Evolutionary conservation across 148 eudicot species (phyloP).

Genomic region (Mesembryanthemum crystallinum): DNA sequence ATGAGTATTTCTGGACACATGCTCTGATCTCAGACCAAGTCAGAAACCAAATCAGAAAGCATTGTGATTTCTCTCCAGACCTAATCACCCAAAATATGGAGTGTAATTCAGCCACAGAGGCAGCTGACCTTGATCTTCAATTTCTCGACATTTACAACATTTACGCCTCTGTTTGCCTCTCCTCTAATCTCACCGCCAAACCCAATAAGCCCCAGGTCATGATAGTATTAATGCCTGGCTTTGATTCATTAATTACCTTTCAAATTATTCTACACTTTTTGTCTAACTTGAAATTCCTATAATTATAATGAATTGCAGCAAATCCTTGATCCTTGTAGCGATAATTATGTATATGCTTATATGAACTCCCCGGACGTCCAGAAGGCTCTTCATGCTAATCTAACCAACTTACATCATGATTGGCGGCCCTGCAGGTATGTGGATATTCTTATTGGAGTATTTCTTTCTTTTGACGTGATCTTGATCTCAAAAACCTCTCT

Average conservation of each 20-base stretch:
- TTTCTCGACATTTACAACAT: constrained; percentile 59
- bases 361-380: constrained; percentile 61
- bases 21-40: constrained; percentile 58
- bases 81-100: constrained; percentile 8
- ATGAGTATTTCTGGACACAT: constrained; percentile 56
- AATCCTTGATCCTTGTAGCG: constrained; percentile 60
- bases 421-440: constrained; percentile 76
- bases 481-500: neutral
- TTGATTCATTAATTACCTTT: no score
- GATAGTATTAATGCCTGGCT: no score
- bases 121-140: constrained; percentile 23
- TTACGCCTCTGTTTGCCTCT: constrained; percentile 57
- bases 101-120: constrained; percentile 31
- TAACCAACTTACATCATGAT: constrained; percentile 45
- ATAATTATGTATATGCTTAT: constrained; percentile 51
- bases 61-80: constrained; percentile 47
- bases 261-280: no score
- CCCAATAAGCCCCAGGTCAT: constrained; percentile 51
- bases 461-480: neutral
- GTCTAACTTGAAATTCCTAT: no score
- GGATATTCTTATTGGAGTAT: neutral
- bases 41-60: constrained; percentile 22
- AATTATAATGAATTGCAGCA: constrained; percentile 28
- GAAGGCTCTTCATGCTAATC: constrained; percentile 73
- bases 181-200: constrained; percentile 40